Evolutionary conservation across 805 yeast genomes (phyloP).

Genomic region (Pichia gijzeniarum): DNA sequence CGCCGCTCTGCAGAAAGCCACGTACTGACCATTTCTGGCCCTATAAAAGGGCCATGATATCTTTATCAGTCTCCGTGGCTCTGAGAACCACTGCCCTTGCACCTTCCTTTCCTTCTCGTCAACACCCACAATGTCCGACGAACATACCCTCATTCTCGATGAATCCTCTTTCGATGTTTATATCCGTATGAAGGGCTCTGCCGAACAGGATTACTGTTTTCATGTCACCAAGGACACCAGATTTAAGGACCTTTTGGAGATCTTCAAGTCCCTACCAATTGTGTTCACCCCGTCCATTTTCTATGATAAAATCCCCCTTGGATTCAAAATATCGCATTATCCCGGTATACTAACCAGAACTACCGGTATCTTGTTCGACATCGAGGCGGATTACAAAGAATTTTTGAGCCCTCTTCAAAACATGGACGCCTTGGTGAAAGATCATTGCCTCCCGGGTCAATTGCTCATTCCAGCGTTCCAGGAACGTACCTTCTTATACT

Average conservation of each 20-base stretch:
- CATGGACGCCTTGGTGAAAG: slow-evolving; percentile 43
- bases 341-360: slow-evolving; percentile 83
- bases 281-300: slow-evolving; percentile 76
- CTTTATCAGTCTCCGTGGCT: too few relatives aligned
- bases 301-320: slow-evolving; percentile 56
- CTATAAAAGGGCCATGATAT: neutral
- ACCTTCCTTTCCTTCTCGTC: neutral
- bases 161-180: slow-evolving; percentile 38
- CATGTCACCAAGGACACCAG: slow-evolving; percentile 55
- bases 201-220: slow-evolving; percentile 86
- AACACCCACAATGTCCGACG: neutral
- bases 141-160: neutral
- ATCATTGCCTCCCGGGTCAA: slow-evolving; percentile 85
- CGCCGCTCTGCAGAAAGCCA: too few relatives aligned
- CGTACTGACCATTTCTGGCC: too few relatives aligned
- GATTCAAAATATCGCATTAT: slow-evolving; percentile 51
- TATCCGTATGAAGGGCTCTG: slow-evolving; percentile 78
- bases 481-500: slow-evolving; percentile 37
- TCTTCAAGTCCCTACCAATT: slow-evolving; percentile 64
- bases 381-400: slow-evolving; percentile 45
- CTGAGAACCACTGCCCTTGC: too few relatives aligned
- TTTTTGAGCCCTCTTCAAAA: slow-evolving; percentile 41
- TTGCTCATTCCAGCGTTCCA: slow-evolving; percentile 72
- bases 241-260: slow-evolving; percentile 50
- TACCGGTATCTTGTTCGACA: slow-evolving; percentile 70